phyloP scores from a whole-genome alignment of 2,329 filamentous ascomycete genomes.

The Hymenotorrendiella dingleyae region DNA sequence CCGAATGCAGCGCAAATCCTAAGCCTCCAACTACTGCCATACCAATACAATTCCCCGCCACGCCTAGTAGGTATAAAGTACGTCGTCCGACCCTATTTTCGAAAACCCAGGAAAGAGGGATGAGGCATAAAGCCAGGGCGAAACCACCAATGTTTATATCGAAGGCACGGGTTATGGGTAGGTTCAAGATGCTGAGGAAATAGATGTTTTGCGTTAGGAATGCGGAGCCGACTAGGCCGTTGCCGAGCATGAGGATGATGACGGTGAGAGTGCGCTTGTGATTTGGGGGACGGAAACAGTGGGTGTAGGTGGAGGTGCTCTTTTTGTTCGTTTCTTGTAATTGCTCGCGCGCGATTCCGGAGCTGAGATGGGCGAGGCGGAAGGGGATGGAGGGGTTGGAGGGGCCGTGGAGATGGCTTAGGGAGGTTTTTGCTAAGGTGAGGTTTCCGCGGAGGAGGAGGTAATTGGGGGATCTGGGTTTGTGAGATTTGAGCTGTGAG shows the following conservation, averaged over 20 bases:
- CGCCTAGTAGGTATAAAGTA: conserved; percentile 29
- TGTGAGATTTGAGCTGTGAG: background rate
- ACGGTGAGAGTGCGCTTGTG: conserved; percentile 34
- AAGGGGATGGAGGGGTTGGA: conserved; percentile 7
- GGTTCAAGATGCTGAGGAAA: conserved; percentile 14
- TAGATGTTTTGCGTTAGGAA: conserved; percentile 22
- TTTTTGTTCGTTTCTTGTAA: background rate
- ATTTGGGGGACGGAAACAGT: conserved; percentile 33
- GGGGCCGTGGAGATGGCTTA: conserved; percentile 10
- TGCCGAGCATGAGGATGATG: conserved; percentile 30
- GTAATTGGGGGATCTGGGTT: conserved; percentile 17
- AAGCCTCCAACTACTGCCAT: conserved; percentile 15
- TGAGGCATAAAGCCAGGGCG: conserved; percentile 4
- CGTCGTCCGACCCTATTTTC: conserved; percentile 30
- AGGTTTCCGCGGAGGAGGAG: conserved; percentile 8
- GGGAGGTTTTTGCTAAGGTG: conserved; percentile 7
- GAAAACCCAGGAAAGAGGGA: conserved; percentile 12
- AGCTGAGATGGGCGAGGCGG: conserved; percentile 12
- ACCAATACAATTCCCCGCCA: conserved; percentile 12
- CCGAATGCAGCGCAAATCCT: conserved; percentile 6
- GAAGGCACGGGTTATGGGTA: conserved; percentile 12
- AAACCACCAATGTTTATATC: conserved; percentile 12
- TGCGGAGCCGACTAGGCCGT: conserved; percentile 30
- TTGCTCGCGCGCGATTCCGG: conserved; percentile 9
- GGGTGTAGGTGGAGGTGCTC: conserved; percentile 21